Evolutionary conservation across 2,329 filamentous ascomycete species (phyloP).

Genomic region (Lecanicillium sp.): DNA sequence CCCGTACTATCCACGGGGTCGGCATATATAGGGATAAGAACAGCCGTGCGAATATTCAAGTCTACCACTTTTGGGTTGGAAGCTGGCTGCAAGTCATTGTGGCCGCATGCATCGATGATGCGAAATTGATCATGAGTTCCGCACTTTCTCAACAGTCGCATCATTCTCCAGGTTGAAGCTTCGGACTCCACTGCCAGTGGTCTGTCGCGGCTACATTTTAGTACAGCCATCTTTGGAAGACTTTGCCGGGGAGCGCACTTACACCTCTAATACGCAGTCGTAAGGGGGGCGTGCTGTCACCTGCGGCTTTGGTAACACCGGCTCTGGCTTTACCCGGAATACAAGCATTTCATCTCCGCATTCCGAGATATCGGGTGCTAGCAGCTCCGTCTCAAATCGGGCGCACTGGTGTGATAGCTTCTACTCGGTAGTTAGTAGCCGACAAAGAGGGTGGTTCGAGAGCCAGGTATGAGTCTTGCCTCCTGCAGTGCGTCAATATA

Average conservation of each 20-base stretch:
- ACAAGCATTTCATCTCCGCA: no score
- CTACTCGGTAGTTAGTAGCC: conserved; percentile 1
- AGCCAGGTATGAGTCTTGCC: conserved; percentile 6
- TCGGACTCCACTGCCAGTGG: not conserved
- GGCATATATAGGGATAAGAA: conserved; percentile 15
- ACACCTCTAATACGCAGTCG: no score
- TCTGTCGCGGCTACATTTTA: no score
- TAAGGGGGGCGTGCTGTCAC: no score
- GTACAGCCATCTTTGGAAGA: no score
- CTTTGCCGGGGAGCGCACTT: no score
- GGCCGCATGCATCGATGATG: conserved; percentile 9
- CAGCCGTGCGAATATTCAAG: conserved; percentile 11
- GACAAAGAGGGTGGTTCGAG: not conserved
- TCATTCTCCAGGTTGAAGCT: conserved; percentile 2
- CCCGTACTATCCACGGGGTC: conserved; percentile 9
- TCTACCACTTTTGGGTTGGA: conserved; percentile 8
- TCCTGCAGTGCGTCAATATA: conserved; percentile 14
- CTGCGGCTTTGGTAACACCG: no score
- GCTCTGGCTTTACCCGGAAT: no score
- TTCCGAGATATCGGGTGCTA: conserved; percentile 6
- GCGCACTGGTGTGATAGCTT: conserved; percentile 13
- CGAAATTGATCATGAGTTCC: conserved; percentile 12
- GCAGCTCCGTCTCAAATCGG: conserved; percentile 10
- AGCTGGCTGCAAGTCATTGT: not conserved
- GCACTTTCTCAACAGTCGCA: conserved; percentile 13